A percentile compares a stretch with the other conserved stretches of the same genome.
Conservation (phyloP, 306 rosid genomes). For the Cucumis hystrix region DNA sequence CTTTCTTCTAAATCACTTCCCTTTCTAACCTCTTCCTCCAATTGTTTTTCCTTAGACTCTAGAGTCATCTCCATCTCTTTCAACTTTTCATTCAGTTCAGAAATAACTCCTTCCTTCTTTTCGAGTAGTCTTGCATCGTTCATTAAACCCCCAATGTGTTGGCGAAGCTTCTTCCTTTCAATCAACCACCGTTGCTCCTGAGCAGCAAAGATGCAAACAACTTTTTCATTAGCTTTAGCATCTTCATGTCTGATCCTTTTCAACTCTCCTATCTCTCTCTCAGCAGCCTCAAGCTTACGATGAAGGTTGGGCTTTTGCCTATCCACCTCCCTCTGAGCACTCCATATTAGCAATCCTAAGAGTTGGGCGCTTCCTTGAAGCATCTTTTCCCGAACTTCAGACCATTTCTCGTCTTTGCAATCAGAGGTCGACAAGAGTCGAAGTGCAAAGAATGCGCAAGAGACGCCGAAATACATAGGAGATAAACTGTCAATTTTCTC, state of each 20-base stretch:
- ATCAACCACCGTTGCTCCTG: constrained; percentile 80
- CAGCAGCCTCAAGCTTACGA: constrained; percentile 36
- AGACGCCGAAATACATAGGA: constrained; percentile 72
- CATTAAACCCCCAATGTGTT: constrained; percentile 55
- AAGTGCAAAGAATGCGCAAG: constrained; percentile 79
- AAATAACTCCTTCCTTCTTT: constrained; percentile 30
- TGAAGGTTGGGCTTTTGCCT: constrained; percentile 22
- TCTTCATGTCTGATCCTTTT: constrained; percentile 72
- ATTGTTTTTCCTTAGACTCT: constrained; percentile 38
- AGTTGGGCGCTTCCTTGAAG: constrained; percentile 81
- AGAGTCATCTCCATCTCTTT: constrained; percentile 42
- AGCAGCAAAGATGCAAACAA: constrained; percentile 77
- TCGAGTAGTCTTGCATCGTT: constrained; percentile 50
- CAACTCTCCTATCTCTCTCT: constrained; percentile 53
- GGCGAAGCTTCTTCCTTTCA: constrained; percentile 59
- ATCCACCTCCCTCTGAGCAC: constrained; percentile 37
- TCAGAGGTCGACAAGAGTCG: constrained; percentile 38
- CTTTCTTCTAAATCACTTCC: constrained; percentile 53
- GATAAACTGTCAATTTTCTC: constrained; percentile 40
- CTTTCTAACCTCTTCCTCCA: constrained; percentile 44
- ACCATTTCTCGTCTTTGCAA: constrained; percentile 39
- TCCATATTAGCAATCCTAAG: constrained; percentile 75
- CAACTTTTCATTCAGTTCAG: constrained; percentile 41
- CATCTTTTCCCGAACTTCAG: constrained; percentile 43
- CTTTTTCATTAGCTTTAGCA: constrained; percentile 92